These are phyloP conservation scores for Didymella sp. DNA, from an alignment of 2,329 filamentous ascomycete genomes.

Conservation along the genomic window DNA sequence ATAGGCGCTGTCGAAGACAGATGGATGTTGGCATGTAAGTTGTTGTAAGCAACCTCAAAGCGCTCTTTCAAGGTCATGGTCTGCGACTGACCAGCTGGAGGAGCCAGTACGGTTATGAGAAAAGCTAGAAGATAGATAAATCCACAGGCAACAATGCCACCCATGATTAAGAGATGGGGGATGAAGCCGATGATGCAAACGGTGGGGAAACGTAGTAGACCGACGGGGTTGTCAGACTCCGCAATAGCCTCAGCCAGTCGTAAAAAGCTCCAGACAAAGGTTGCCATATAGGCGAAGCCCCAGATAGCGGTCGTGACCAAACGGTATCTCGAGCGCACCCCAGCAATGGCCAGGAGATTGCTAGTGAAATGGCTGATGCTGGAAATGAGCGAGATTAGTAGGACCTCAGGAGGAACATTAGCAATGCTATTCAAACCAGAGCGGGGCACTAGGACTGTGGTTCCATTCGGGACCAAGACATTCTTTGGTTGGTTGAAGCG, in stretches of 20 bases:
- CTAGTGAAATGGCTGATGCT: conserved; percentile 87
- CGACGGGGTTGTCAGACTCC: conserved; percentile 60
- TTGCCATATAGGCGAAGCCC: conserved; percentile 87
- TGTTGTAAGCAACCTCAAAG: conserved; percentile 75
- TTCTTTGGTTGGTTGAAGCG: conserved; percentile 51
- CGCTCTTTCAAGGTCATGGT: conserved; percentile 63
- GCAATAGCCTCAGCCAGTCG: conserved; percentile 49
- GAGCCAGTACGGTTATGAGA: conserved; percentile 73
- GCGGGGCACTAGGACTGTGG: conserved; percentile 51
- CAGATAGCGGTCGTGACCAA: conserved; percentile 87
- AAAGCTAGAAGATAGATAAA: conserved; percentile 81
- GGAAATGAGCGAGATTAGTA: conserved; percentile 87
- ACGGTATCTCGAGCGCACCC: conserved; percentile 79
- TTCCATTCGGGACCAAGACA: conserved; percentile 54
- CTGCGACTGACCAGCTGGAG: conserved; percentile 59
- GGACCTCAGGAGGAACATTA: conserved; percentile 88
- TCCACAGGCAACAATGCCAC: conserved; percentile 77
- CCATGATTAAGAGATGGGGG: conserved; percentile 85
- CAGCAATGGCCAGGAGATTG: conserved; percentile 80
- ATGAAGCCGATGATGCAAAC: conserved; percentile 96
- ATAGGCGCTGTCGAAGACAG: conserved; percentile 71
- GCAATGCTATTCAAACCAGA: conserved; percentile 76
- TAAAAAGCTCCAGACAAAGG: conserved; percentile 77
- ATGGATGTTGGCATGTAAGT: conserved; percentile 91
- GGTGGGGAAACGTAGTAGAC: conserved; percentile 85